Evolutionary conservation across 495 filamentous ascomycete species (phyloP), one percentile per base, ranked within the genome.

Genomic region (Hyaloscypha finlandica): DNA sequence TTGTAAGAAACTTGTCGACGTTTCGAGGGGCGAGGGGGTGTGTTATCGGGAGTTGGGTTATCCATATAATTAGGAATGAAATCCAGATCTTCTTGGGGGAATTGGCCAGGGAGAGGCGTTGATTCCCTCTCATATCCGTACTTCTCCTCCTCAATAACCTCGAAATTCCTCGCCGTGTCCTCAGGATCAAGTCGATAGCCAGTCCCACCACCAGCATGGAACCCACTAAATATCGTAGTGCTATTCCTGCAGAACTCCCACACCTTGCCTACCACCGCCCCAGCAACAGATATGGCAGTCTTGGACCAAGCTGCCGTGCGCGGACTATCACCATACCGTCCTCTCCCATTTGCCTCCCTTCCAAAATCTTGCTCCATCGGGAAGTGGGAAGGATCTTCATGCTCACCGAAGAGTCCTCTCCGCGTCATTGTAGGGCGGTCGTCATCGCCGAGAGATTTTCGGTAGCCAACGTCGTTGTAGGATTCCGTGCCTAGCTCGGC

Each of bases 191-290:
- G 12, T 9, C 83, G 78, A 71, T 92, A 96, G 16, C 87, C 90
- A 45, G 79, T 81, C 6, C 93, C 93, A 20, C 90, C 92, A 30
- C 92, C 93, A 16, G 92, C 90, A 64, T 94, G 89, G 77, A 97
- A 97, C 0, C 93, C 93, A 57, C 82, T 80, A 74, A 97, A 94
- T 0, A 89, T 85, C 11, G 86, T 85, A 1, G 81, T 80, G 39
- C 65, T 67, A 22, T 58, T 66, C 72, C 82, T 90, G 81, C 92
- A 95, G 67, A 96, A 92, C 72, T 93, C 85, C 81, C 90, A 91
- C 9, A 95, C 87, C 74, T 89, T 94, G 8, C 91, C 91, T 8
- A 92, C 88, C 31, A 90, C 84, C 37, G 81, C 78, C 12, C 83
- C 82, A 59, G 83, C 75, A 8, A 81, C 79, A 32, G 74, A 71